phyloP scores from a whole-genome alignment of 495 filamentous ascomycete genomes.

The Penicillium herquei region DNA sequence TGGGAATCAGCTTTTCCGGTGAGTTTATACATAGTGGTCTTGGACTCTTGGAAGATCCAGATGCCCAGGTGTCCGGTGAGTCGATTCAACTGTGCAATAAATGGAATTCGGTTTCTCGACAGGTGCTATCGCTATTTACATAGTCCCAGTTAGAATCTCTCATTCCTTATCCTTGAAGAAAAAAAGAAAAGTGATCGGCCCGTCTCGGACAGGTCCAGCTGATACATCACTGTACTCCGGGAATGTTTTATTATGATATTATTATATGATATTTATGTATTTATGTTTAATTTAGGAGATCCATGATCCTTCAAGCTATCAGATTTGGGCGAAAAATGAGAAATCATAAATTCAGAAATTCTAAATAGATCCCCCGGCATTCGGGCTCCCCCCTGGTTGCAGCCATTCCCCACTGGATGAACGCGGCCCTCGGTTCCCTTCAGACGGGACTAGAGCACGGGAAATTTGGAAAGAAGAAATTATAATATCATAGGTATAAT shows the following conservation, averaged over 20 bases:
- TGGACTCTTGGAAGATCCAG: too few species aligned
- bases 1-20: constrained; percentile 10
- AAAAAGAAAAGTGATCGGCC: constrained; percentile 4
- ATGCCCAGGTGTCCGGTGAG: too few species aligned
- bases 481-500: background rate
- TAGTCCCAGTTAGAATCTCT: too few species aligned
- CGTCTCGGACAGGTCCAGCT: constrained; percentile 7
- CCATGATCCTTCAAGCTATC: too few species aligned
- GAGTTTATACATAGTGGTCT: background rate
- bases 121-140: too few species aligned
- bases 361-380: background rate
- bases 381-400: constrained; percentile 13
- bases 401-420: background rate
- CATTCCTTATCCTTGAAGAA: background rate
- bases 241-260: too few species aligned
- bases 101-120: too few species aligned
- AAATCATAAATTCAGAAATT: background rate
- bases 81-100: too few species aligned
- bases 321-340: background rate
- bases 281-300: too few species aligned
- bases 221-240: constrained; percentile 13
- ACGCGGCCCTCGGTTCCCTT: constrained; percentile 10
- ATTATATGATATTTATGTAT: too few species aligned
- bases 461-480: background rate
- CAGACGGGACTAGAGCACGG: constrained; percentile 10